Conservation (phyloP, 257 asterid species). For the Solanum etuberosum region DNA sequence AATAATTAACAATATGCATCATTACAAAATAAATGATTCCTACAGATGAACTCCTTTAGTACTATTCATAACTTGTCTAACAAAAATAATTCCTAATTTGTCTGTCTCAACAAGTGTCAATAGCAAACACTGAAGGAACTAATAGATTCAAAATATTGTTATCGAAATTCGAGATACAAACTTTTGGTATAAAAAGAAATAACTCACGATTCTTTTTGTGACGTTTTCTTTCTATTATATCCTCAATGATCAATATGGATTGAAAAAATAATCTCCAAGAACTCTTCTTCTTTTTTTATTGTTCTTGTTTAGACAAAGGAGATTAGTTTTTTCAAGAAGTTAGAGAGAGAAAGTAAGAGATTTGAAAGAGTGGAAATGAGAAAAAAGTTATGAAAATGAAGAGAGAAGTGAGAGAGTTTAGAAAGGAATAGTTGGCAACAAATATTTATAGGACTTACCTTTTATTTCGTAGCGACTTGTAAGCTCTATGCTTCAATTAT, state of each 20-base stretch:
- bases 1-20: background rate
- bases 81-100: background rate
- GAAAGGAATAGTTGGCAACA: slow-evolving; percentile 9
- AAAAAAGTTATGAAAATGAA: background rate
- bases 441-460: slow-evolving; percentile 48
- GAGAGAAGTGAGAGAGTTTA: slow-evolving; percentile 6
- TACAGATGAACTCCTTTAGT: background rate
- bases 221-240: background rate
- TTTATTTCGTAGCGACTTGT: slow-evolving; percentile 43
- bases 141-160: background rate
- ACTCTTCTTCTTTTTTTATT: background rate
- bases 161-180: background rate
- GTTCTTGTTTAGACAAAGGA: background rate
- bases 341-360: background rate
- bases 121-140: background rate
- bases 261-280: background rate
- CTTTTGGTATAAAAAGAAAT: background rate
- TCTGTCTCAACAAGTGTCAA: background rate
- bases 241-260: background rate
- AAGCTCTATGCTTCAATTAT: slow-evolving; percentile 29
- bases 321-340: background rate
- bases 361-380: background rate
- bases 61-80: background rate
- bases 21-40: background rate
- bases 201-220: background rate